Percentiles rank a stretch among this genome's conserved stretches.
These are phyloP conservation scores for Aspergillus quadrilineatus DNA, from an alignment of 2,329 filamentous ascomycete genomes.

Conservation along the genomic window DNA sequence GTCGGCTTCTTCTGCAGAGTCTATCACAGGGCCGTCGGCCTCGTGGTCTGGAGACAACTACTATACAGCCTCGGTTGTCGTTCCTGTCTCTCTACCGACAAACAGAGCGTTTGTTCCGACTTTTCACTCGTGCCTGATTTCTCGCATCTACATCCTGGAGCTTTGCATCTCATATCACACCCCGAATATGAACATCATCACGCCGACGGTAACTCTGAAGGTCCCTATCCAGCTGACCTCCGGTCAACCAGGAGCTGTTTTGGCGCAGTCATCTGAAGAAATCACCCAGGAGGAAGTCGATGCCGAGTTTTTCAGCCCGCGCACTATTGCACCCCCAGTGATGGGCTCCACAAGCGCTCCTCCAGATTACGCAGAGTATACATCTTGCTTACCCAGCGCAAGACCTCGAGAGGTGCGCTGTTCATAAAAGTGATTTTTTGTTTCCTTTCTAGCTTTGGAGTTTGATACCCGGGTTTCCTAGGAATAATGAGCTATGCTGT, in stretches of 20 bases:
- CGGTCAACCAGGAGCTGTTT: conserved; percentile 18
- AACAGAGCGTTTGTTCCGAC: conserved; percentile 65
- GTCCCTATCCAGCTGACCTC: conserved; percentile 45
- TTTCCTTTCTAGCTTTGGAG: neutral
- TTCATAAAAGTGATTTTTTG: conserved; percentile 1
- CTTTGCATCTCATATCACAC: conserved; percentile 58
- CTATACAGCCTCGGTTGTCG: conserved; percentile 63
- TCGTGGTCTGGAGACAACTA: conserved; percentile 50
- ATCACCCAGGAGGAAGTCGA: conserved; percentile 23
- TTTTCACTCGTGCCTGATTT: conserved; percentile 67
- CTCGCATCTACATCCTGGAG: conserved; percentile 62
- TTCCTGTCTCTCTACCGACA: conserved; percentile 63
- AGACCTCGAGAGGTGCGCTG: conserved; percentile 1
- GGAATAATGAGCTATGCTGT: conserved; percentile 2
- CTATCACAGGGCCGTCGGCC: conserved; percentile 34
- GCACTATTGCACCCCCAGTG: conserved; percentile 14
- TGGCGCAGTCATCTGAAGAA: conserved; percentile 3
- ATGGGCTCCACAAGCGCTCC: neutral
- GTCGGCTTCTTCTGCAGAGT: conserved; percentile 30
- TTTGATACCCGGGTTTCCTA: neutral
- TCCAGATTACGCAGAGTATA: conserved; percentile 6
- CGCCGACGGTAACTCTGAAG: conserved; percentile 41
- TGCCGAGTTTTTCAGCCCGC: conserved; percentile 24
- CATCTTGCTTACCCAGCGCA: neutral
- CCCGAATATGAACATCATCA: conserved; percentile 43